Evolutionary conservation across 2,329 filamentous ascomycete genomes (phyloP).

Genomic region (Nothophaeocryptopus gaeumannii): DNA sequence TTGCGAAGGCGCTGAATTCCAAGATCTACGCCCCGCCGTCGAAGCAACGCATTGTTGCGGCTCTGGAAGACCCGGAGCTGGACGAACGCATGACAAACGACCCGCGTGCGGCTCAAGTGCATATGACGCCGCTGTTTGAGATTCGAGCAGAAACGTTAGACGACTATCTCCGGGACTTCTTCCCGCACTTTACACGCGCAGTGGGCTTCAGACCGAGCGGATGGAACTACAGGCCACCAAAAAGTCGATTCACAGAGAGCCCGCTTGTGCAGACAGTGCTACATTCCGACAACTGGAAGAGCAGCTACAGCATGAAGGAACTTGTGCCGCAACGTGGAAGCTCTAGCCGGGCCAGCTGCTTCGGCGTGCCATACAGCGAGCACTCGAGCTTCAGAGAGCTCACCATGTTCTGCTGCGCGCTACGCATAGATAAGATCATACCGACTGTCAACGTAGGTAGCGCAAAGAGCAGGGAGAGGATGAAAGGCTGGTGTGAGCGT

Average conservation of each 20-base stretch:
- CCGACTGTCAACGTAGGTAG: constrained; percentile 87
- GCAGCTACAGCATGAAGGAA: constrained; percentile 67
- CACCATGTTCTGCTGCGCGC: constrained; percentile 84
- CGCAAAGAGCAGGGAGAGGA: constrained; percentile 60
- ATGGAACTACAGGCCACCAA: constrained; percentile 83
- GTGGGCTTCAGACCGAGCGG: constrained; percentile 90
- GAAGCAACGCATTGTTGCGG: constrained; percentile 81
- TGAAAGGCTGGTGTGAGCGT: constrained; percentile 64
- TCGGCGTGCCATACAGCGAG: constrained; percentile 92
- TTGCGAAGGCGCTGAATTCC: constrained; percentile 77
- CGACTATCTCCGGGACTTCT: constrained; percentile 79
- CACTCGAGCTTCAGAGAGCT: constrained; percentile 93
- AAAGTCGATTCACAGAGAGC: constrained; percentile 59
- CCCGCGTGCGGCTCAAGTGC: constrained; percentile 83
- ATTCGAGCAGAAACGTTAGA: constrained; percentile 86
- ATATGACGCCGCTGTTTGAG: constrained; percentile 96
- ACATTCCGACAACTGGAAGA: constrained; percentile 70
- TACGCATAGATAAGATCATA: constrained; percentile 84
- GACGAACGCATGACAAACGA: constrained; percentile 72
- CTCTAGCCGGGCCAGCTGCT: constrained; percentile 78
- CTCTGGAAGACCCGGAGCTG: constrained; percentile 82
- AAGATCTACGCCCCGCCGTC: constrained; percentile 84
- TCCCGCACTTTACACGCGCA: constrained; percentile 77
- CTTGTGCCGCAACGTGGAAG: constrained; percentile 80
- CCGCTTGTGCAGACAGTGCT: constrained; percentile 64